A percentile compares a stretch with the other conserved stretches of the same genome.
Conservation (phyloP, 2,329 filamentous ascomycete genomes). For the Geosmithia putterillii region DNA sequence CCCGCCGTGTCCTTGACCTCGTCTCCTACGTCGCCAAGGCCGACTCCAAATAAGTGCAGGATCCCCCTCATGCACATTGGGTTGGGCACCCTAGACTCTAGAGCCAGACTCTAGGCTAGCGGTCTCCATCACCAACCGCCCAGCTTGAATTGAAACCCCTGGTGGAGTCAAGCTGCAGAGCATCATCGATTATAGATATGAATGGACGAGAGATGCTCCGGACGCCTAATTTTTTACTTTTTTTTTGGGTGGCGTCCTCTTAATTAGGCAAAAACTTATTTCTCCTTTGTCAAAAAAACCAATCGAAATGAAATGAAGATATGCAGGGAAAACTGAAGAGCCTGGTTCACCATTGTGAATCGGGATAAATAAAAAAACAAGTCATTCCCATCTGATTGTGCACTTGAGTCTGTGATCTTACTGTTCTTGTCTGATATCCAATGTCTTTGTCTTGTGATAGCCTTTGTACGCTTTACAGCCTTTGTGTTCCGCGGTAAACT, state of each 20-base stretch:
- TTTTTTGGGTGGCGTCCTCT: background rate
- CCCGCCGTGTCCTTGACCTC: slow-evolving; percentile 83
- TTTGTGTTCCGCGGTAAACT: too few species aligned
- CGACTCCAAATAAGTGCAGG: slow-evolving; percentile 41
- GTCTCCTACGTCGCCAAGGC: slow-evolving; percentile 68
- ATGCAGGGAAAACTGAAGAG: background rate
- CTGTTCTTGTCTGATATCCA: too few species aligned
- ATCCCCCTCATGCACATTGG: background rate
- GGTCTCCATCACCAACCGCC: too few species aligned
- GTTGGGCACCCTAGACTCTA: too few species aligned
- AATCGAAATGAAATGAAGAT: background rate
- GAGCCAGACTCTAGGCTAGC: too few species aligned
- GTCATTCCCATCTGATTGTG: background rate
- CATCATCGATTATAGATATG: background rate
- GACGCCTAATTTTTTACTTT: too few species aligned
- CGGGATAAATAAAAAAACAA: background rate
- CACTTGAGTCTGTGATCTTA: too few species aligned
- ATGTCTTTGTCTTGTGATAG: too few species aligned
- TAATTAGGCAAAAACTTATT: background rate
- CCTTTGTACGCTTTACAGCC: too few species aligned
- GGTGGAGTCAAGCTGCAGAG: too few species aligned
- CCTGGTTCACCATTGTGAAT: too few species aligned
- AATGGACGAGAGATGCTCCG: background rate
- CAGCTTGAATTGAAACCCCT: too few species aligned
- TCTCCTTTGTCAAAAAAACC: background rate